Evolutionary conservation across 2,329 filamentous ascomycete species (phyloP).

Genomic region (Trichophyton rubrum): DNA sequence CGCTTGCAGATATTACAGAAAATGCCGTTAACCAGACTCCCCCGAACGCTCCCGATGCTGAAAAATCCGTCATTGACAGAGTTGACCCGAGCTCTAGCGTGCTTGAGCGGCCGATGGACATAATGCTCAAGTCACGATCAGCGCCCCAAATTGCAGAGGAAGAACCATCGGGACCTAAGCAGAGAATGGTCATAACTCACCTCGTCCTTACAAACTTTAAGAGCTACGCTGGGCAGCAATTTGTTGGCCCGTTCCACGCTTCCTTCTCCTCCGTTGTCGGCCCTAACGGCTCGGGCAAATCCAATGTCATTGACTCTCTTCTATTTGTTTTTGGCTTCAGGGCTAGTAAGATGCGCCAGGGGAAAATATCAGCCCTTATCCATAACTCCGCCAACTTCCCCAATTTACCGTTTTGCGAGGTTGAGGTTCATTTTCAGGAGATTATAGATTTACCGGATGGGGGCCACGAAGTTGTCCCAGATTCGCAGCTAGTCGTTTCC

Average conservation of each 20-base stretch:
- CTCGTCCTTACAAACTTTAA: constrained; percentile 95
- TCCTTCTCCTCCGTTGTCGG: constrained; percentile 98
- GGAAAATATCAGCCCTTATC: constrained; percentile 93
- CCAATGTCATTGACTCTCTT: constrained; percentile 95
- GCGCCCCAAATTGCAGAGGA: constrained; percentile 51
- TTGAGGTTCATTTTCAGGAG: constrained; percentile 92
- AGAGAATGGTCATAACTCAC: constrained; percentile 85
- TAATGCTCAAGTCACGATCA: constrained; percentile 74
- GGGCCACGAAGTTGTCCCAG: constrained; percentile 61
- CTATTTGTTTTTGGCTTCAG: constrained; percentile 99
- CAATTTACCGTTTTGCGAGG: constrained; percentile 80
- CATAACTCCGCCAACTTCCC: constrained; percentile 88
- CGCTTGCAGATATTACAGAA: constrained; percentile 62
- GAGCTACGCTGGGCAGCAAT: constrained; percentile 89
- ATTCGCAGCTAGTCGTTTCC: constrained; percentile 78
- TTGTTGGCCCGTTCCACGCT: constrained; percentile 90
- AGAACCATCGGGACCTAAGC: constrained; percentile 64
- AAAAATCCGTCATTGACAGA: constrained; percentile 48
- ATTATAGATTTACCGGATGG: constrained; percentile 77
- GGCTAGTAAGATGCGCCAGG: constrained; percentile 97
- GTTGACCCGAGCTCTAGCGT: constrained; percentile 65
- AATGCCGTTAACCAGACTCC: constrained; percentile 28
- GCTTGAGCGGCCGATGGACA: constrained; percentile 84
- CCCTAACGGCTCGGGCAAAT: constrained; percentile 95
- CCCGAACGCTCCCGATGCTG: constrained; percentile 33